phyloP scores from a whole-genome alignment of 192 early-diverging fungal species.

The Backusella tuberculispora region DNA sequence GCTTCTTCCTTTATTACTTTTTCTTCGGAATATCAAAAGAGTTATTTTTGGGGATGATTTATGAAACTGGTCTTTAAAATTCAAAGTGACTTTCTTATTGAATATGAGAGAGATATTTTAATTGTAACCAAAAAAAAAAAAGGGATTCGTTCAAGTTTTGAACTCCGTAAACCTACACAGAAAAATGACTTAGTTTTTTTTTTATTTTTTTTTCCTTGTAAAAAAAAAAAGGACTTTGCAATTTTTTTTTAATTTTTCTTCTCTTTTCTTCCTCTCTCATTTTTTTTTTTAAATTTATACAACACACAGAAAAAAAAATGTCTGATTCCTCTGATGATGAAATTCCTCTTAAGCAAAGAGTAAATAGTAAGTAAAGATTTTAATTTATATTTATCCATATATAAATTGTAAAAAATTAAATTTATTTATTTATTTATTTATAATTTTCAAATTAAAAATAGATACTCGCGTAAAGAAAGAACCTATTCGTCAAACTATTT shows the following conservation, averaged over 20 bases:
- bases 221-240: conserved; percentile 6
- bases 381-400: background rate
- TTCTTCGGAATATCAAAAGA: conserved; percentile 2
- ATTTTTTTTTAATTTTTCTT: background rate
- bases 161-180: background rate
- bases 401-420: background rate
- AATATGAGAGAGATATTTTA: background rate
- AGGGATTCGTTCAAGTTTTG: conserved; percentile 2
- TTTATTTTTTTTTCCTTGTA: conserved; percentile 10
- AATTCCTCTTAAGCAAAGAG: background rate
- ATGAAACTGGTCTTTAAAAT: background rate
- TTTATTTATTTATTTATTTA: conserved; percentile 4
- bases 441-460: background rate
- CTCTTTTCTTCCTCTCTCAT: background rate
- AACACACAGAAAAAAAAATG: background rate
- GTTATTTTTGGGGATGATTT: background rate
- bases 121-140: conserved; percentile 5
- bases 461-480: background rate
- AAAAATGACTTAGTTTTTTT: conserved; percentile 18
- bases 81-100: background rate
- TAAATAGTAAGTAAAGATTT: background rate
- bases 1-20: background rate
- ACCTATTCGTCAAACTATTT: background rate
- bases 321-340: background rate
- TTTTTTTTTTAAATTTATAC: background rate